These are phyloP conservation scores for Pythium apleroticum DNA, from an alignment of 352 stramenopile genomes.

Conservation along the genomic window DNA sequence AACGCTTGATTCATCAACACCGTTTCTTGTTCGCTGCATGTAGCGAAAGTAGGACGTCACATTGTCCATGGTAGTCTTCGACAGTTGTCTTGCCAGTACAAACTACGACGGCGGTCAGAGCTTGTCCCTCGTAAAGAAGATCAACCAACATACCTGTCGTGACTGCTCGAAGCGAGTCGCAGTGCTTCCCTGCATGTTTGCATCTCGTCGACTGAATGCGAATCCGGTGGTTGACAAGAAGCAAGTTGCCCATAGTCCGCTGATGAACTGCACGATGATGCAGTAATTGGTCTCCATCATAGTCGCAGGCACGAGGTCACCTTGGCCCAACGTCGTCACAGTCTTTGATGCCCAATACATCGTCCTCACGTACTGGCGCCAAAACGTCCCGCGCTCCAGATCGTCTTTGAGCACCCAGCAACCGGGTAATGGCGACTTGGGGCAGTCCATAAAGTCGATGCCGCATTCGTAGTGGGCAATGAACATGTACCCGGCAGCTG, in stretches of 20 bases:
- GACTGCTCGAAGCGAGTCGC: conserved; percentile 51
- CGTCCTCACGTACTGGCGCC: conserved; percentile 51
- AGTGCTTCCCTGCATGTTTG: conserved; percentile 47
- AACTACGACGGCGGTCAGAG: conserved; percentile 37
- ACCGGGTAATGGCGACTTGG: conserved; percentile 27
- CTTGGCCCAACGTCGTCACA: conserved; percentile 66
- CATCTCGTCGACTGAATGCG: conserved; percentile 64
- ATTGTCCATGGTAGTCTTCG: conserved; percentile 25
- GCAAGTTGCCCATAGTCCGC: conserved; percentile 64
- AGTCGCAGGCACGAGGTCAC: conserved; percentile 61
- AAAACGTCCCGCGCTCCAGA: conserved; percentile 40
- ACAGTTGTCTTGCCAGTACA: conserved; percentile 35
- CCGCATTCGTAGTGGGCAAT: conserved; percentile 37
- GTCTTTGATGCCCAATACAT: conserved; percentile 77
- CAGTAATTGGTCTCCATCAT: conserved; percentile 58
- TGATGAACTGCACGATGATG: conserved; percentile 60
- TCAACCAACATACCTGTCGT: conserved; percentile 17
- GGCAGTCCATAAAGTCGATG: conserved; percentile 12
- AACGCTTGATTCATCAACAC: conserved; percentile 24
- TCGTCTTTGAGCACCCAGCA: conserved; percentile 66
- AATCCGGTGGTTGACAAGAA: conserved; percentile 62
- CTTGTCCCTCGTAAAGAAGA: background rate
- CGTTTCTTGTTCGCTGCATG: conserved; percentile 59
- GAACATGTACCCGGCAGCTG: conserved; percentile 62
- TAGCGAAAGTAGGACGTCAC: conserved; percentile 64